phyloP scores from a whole-genome alignment of 2,329 filamentous ascomycete species.

The Aspergillus udagawae region DNA sequence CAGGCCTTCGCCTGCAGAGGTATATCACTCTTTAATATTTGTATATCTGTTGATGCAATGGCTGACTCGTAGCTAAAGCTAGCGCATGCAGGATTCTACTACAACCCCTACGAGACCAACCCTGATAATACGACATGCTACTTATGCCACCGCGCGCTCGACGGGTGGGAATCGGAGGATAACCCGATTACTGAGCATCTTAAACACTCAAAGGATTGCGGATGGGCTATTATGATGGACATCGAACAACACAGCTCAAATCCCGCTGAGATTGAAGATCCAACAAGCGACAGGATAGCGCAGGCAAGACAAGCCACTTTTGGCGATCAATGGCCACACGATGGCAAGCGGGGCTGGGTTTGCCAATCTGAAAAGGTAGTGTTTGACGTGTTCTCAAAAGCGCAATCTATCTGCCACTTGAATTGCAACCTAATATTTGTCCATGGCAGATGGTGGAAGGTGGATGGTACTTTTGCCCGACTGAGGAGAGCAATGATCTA shows the following conservation, averaged over 20 bases:
- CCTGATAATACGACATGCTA: conserved; percentile 91
- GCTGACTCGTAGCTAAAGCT: conserved; percentile 53
- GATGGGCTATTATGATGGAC: conserved; percentile 76
- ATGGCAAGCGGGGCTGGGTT: conserved; percentile 80
- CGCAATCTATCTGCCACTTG: background rate
- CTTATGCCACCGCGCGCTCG: conserved; percentile 75
- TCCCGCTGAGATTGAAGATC: conserved; percentile 62
- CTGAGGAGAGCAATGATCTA: conserved; percentile 77
- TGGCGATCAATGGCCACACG: conserved; percentile 80
- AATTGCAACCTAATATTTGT: conserved; percentile 4
- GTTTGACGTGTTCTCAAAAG: background rate
- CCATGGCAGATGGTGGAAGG: conserved; percentile 70
- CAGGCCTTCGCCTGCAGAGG: conserved; percentile 60
- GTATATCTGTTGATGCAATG: conserved; percentile 8
- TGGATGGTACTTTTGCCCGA: conserved; percentile 92
- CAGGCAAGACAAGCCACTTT: conserved; percentile 82
- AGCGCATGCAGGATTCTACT: conserved; percentile 88
- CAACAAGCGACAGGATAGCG: conserved; percentile 65
- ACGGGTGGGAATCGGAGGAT: conserved; percentile 88
- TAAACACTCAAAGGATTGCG: conserved; percentile 75
- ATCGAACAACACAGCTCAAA: conserved; percentile 45
- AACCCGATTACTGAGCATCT: conserved; percentile 80
- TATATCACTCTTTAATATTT: conserved; percentile 33
- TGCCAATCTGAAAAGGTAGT: conserved; percentile 82
- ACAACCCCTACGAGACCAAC: conserved; percentile 67